phyloP scores from a whole-genome alignment of 2,329 filamentous ascomycete species.

The Geoglossum cookeanum region DNA sequence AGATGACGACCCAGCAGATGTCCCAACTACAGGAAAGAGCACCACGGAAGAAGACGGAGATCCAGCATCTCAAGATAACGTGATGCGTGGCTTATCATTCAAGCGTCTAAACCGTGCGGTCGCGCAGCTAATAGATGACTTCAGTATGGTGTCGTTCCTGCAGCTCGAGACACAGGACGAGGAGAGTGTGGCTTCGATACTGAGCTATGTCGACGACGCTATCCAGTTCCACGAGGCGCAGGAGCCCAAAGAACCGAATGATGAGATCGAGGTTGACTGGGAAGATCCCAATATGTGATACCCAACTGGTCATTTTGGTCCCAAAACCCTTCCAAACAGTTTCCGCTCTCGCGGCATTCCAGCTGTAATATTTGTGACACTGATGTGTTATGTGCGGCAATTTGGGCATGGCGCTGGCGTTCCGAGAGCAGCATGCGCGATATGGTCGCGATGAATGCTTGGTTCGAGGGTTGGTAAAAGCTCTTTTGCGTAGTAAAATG shows the following conservation, averaged over 20 bases:
- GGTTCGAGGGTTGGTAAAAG: no score
- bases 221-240: conserved; percentile 89
- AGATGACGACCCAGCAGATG: conserved; percentile 53
- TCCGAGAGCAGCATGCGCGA: background rate
- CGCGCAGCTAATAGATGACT: conserved; percentile 81
- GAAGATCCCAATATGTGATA: conserved; percentile 18
- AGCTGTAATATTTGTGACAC: background rate
- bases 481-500: background rate
- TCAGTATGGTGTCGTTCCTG: conserved; percentile 93
- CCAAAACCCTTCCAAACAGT: background rate
- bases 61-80: conserved; percentile 42
- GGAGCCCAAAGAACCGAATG: conserved; percentile 66
- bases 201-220: conserved; percentile 87
- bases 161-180: conserved; percentile 80
- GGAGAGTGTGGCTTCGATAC: conserved; percentile 65
- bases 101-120: conserved; percentile 72
- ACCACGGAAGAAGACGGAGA: conserved; percentile 34
- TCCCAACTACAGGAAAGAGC: conserved; percentile 3
- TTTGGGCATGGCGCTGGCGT: conserved; percentile 1
- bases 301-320: background rate
- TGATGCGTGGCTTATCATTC: conserved; percentile 72
- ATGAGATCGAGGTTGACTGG: conserved; percentile 37
- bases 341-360: conserved; percentile 6
- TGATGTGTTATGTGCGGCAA: background rate
- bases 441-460: background rate